Evolutionary conservation across 2,329 filamentous ascomycete species (phyloP), one percentile per base, ranked within the genome.

Genomic region (Colletotrichum brevisporum): DNA sequence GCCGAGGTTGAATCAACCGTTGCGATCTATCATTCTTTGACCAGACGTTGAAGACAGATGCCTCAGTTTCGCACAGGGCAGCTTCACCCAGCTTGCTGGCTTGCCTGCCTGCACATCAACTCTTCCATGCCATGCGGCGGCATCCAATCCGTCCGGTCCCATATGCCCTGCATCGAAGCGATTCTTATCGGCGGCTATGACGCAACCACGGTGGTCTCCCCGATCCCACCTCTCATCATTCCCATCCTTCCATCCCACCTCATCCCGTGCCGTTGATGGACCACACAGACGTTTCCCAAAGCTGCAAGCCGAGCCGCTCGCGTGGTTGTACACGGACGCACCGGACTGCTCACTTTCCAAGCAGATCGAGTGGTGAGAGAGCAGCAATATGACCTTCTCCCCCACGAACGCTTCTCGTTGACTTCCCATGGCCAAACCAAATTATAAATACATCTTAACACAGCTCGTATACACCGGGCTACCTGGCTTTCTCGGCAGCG

Each of bases 181-280:
- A 68, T 52, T 66, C 67, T 70, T 68, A 70, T 70, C 63, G 57
- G 41, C 57, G 52, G 56, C 53, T 68, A 70, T 70, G 67, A 70
- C 67, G 67, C 67, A 70, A 69, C 62, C 12, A 61, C 18, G 45
- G 56, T 24, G 18, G 66, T 41, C 62, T 36, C 45, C 54, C 62
- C 54, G 31, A 24, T 65, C 62, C 66, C 61, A 66, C 53, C 53
- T 59, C 56, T 31, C 45, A 26, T 50, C 52, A 48, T 64, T 18
- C 53, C 54, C 39, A 58, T 52, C 27, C 53, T 52, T 27, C 62
- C 31, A 50, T 58, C 54, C 48, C 64, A 59, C 45, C 47, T 54
- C 47, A 53, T 65, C 51, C 53, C 48, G 18, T 59, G 54, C 55
- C 50, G 43, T 51, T 56, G 60, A 63, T 52, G 53, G 27, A 47